phyloP scores from a whole-genome alignment of 306 rosid genomes.

The Glycyrrhiza uralensis region DNA sequence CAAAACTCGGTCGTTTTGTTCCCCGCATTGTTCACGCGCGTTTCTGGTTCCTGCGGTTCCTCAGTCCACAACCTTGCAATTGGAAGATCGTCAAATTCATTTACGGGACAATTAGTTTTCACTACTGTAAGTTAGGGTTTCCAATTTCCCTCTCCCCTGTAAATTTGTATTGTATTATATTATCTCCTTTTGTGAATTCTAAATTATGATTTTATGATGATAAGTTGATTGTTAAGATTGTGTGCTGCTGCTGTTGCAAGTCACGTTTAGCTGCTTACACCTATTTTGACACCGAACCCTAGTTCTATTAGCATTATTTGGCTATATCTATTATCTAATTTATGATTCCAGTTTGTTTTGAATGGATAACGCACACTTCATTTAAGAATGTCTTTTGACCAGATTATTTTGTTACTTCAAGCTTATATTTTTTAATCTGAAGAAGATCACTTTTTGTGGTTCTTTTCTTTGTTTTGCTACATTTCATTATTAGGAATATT shows the following conservation, averaged over 20 bases:
- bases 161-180: not conserved
- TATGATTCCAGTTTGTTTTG: not conserved
- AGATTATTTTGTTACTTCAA: not conserved
- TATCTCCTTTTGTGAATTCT: not conserved
- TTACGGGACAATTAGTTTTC: not conserved
- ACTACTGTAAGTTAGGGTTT: slow-evolving; percentile 31
- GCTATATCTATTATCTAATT: not conserved
- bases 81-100: not conserved
- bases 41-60: not conserved
- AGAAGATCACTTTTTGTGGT: not conserved
- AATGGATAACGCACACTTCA: too few species aligned
- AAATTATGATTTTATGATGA: not conserved
- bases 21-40: not conserved
- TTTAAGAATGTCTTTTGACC: not conserved
- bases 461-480: not conserved
- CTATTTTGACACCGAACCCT: not conserved
- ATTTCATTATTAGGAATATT: slow-evolving; percentile 8
- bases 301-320: not conserved
- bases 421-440: not conserved
- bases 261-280: not conserved
- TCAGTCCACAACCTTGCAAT: not conserved
- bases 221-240: not conserved
- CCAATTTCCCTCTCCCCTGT: not conserved
- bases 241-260: not conserved
- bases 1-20: slow-evolving; percentile 25